Base-by-base conservation (phyloP, 179 eudicot genomes). In the Sideroxylon spinosum region DNA sequence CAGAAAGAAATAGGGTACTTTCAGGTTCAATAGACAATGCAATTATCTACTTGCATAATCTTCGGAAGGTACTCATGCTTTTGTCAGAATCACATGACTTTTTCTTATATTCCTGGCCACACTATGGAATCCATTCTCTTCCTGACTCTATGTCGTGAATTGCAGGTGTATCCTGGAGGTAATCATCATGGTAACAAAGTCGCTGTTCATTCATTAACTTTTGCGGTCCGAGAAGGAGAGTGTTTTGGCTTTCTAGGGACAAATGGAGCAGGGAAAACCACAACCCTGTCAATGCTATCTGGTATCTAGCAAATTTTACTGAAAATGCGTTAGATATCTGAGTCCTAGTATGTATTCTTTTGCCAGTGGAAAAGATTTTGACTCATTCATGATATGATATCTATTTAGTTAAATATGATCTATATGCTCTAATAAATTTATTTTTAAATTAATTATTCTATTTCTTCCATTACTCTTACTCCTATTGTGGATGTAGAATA, bases 161-260 rank as follows among this genome's bases (percentile, higher is more conserved):
- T 82, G 71, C 84, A 92, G 98, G 97, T 92, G 61, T 95, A 91
- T 84, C 97, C 98, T 59, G 90, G 92, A 76, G 87, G 81, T 71
- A 90, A 78, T 78, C 76, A 81, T 78, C 88, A 70, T 76, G 86
- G 81, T 77, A 77, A 84, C 49, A 95, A 91, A 85, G 87, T 91
- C 77, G 98, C 99, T 74, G 97, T 95, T 37, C 87, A 92, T 77
- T 91, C 97, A 59, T 84, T 95, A 82, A 90, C 99, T 73, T 95
- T 93, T 78, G 86, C 99, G 57, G 99, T 95, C 80, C 93, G 88
- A 78, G 95, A 88, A 87, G 99, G 99, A 74, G 99, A 95, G 86
- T 95, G 99, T 81, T 95, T 95, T 83, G 99, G 99, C 49, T 95
- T 95, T 87, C 87, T 95, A 28, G 99, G 99, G 84, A 93, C 98